Evolutionary conservation across 176 grass and related monocot species (phyloP).

Genomic region (Bromus sterilis): DNA sequence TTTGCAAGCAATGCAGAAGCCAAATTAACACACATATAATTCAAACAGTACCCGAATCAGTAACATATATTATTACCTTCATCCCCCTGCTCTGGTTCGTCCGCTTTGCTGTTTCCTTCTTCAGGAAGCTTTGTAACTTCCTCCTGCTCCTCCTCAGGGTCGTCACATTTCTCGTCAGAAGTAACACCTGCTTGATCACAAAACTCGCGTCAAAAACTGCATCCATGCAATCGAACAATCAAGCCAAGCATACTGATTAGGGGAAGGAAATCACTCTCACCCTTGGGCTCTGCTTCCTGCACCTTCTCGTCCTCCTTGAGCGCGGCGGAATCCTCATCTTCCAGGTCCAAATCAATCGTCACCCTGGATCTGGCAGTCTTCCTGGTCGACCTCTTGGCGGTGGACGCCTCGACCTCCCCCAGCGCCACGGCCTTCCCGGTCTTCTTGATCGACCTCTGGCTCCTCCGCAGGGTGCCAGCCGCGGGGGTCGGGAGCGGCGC

Average conservation of each 20-base stretch:
- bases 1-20: background rate
- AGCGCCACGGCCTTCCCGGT: slow-evolving; percentile 3
- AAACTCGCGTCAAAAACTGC: background rate
- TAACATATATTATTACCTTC: slow-evolving; percentile 17
- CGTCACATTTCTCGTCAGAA: slow-evolving; percentile 23
- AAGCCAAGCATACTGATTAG: background rate
- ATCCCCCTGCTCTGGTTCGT: slow-evolving; percentile 22
- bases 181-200: background rate
- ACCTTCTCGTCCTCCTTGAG: slow-evolving; percentile 8
- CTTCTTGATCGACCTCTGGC: slow-evolving; percentile 15
- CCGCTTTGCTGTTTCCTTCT: slow-evolving; percentile 3
- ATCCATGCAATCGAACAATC: background rate
- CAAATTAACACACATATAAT: background rate
- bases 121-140: slow-evolving; percentile 4
- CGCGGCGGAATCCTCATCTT: slow-evolving; percentile 6
- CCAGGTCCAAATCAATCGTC: slow-evolving; percentile 25
- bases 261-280: slow-evolving; percentile 5
- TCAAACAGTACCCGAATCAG: background rate
- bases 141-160: background rate
- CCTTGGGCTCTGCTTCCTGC: slow-evolving; percentile 9
- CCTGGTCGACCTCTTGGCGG: background rate
- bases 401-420: slow-evolving; percentile 5
- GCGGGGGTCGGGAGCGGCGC: slow-evolving; percentile 4
- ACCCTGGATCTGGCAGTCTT: slow-evolving; percentile 16
- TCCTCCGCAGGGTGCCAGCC: slow-evolving; percentile 35